Conservation (phyloP, 2,329 filamentous ascomycete genomes). For the Aspergillus glaucus region DNA sequence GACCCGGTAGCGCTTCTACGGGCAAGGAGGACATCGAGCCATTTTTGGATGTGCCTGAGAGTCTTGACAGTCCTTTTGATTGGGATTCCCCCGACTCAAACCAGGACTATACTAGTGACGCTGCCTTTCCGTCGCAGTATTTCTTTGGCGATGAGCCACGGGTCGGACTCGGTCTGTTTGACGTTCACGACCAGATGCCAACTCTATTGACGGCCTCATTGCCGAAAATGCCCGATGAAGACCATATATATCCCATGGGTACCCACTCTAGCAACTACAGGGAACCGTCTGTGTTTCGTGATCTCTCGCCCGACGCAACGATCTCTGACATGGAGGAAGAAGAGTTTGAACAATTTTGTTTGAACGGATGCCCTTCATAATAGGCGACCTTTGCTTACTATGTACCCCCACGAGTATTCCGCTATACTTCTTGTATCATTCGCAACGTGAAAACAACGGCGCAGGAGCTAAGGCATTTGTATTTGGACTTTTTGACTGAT, state of each 20-base stretch:
- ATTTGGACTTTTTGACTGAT: background rate
- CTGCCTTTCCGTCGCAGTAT: constrained; percentile 18
- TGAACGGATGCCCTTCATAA: constrained; percentile 21
- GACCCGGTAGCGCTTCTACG: constrained; percentile 5
- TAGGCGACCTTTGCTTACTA: background rate
- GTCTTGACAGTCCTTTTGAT: constrained; percentile 17
- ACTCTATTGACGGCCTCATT: constrained; percentile 30
- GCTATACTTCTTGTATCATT: background rate
- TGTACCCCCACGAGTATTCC: background rate
- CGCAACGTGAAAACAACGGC: background rate
- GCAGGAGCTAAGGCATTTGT: background rate
- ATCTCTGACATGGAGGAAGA: constrained; percentile 29
- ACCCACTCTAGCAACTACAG: constrained; percentile 6
- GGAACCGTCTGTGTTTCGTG: constrained; percentile 12
- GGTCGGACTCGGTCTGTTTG: constrained; percentile 17
- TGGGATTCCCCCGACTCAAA: constrained; percentile 22
- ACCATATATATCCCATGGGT: constrained; percentile 15
- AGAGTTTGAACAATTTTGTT: constrained; percentile 28
- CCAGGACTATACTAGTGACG: constrained; percentile 9
- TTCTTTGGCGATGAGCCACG: constrained; percentile 19
- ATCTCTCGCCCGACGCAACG: constrained; percentile 28
- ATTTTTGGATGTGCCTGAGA: constrained; percentile 18
- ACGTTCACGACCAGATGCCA: constrained; percentile 22
- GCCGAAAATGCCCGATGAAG: constrained; percentile 16
- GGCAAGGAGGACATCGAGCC: constrained; percentile 38